Evolutionary conservation across 148 eudicot species (phyloP).

Genomic region (Dysphania ambrosioides): DNA sequence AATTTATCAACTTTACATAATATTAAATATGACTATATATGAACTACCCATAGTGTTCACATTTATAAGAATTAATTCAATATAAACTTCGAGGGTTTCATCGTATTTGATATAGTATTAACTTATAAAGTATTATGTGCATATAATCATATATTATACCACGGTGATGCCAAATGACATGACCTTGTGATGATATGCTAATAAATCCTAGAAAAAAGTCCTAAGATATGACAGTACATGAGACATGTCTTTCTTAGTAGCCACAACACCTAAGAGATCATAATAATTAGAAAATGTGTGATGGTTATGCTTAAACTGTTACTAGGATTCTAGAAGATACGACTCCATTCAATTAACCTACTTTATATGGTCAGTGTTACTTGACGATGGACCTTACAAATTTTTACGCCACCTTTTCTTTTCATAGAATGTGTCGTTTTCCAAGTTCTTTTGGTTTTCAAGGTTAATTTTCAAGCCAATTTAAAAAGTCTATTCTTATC

Average conservation of each 20-base stretch:
- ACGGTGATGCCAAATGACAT: no score
- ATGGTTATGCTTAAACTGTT: slow-evolving; percentile 4
- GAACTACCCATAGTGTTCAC: no score
- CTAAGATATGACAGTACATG: neutral
- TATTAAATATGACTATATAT: no score
- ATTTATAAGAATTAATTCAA: no score
- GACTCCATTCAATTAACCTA: slow-evolving; percentile 20
- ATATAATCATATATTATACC: no score
- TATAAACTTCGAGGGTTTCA: no score
- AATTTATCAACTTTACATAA: no score
- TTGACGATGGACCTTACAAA: neutral
- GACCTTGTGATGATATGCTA: no score
- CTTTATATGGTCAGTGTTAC: neutral
- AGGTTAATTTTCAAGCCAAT: neutral
- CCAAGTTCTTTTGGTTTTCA: neutral
- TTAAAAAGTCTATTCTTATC: neutral
- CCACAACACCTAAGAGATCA: slow-evolving; percentile 14
- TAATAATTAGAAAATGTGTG: slow-evolving; percentile 6
- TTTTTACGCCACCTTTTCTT: neutral
- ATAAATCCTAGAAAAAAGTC: neutral
- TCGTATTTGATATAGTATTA: no score
- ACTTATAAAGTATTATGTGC: no score
- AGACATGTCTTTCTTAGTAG: neutral
- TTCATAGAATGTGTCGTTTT: neutral
- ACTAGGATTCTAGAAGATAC: neutral